Percentiles rank a stretch among this genome's conserved stretches.
Conservation (phyloP, 164 flowering plant genomes). For the Cinnamomum micranthum region DNA sequence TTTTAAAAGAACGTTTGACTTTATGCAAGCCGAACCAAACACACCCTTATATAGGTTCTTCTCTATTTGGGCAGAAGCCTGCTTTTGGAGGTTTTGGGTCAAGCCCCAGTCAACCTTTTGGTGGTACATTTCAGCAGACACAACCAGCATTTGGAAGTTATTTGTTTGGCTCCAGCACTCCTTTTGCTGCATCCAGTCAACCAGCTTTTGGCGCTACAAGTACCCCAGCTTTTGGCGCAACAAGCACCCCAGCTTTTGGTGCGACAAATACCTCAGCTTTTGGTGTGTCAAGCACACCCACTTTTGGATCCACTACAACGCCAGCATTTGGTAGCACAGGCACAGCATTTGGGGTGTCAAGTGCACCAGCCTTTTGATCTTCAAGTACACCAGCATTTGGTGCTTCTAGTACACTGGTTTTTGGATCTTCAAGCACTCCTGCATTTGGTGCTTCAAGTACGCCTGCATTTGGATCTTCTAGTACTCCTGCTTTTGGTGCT, state of each 20-base stretch:
- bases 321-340: conserved; percentile 68
- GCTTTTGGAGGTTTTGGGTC: conserved; percentile 90
- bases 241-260: too few relatives aligned
- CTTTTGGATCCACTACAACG: conserved; percentile 51
- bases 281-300: conserved; percentile 26
- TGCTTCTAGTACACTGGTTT: too few relatives aligned
- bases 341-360: conserved; percentile 49
- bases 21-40: too few relatives aligned
- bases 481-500: too few relatives aligned
- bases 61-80: conserved; percentile 79
- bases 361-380: conserved; percentile 11
- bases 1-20: too few relatives aligned
- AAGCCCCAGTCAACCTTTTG: conserved; percentile 77
- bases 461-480: too few relatives aligned
- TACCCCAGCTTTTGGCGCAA: too few relatives aligned
- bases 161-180: conserved; percentile 57
- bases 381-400: accelerated
- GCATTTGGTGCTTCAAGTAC: too few relatives aligned
- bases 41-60: conserved; percentile 6
- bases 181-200: conserved; percentile 69
- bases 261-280: too few relatives aligned
- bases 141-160: conserved; percentile 82
- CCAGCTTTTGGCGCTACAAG: conserved; percentile 20
- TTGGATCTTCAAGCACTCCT: too few relatives aligned
- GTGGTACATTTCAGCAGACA: conserved; percentile 68